Conservation (phyloP, 2,329 filamentous ascomycete species). For the Furcasterigmium sp. region DNA sequence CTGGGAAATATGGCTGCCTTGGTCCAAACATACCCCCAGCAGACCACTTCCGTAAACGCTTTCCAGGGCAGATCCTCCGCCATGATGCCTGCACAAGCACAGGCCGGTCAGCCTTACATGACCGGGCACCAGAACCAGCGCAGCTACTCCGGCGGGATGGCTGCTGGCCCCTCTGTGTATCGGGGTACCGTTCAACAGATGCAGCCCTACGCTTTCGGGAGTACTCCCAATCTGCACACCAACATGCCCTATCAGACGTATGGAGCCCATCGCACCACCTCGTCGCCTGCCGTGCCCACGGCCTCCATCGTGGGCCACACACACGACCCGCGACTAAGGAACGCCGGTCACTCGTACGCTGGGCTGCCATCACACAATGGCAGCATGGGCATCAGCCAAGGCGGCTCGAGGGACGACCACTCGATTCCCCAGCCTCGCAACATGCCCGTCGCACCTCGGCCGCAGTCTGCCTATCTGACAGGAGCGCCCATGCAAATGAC, state of each 20-base stretch:
- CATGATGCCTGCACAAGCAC: constrained; percentile 46
- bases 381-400: constrained; percentile 26
- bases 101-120: constrained; percentile 46
- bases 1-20: constrained; percentile 69
- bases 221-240: constrained; percentile 60
- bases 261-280: constrained; percentile 40
- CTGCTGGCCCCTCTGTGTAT: constrained; percentile 43
- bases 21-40: constrained; percentile 75
- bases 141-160: constrained; percentile 41
- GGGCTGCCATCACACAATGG: constrained; percentile 25
- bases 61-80: constrained; percentile 66
- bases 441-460: constrained; percentile 31
- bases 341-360: constrained; percentile 16
- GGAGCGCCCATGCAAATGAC: constrained; percentile 39
- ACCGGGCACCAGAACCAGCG: constrained; percentile 37
- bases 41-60: constrained; percentile 68
- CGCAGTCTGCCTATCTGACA: constrained; percentile 36
- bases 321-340: constrained; percentile 20
- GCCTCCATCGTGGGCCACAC: constrained; percentile 30
- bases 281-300: constrained; percentile 37
- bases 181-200: constrained; percentile 54
- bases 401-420: constrained; percentile 49
- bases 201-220: constrained; percentile 73
- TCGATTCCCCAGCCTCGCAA: constrained; percentile 36
- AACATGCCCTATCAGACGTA: constrained; percentile 46